Evolutionary conservation across 1,284 basidiomycete genomes (phyloP), one percentile per base, ranked within the genome.

Genomic region (Puccinia horiana): DNA sequence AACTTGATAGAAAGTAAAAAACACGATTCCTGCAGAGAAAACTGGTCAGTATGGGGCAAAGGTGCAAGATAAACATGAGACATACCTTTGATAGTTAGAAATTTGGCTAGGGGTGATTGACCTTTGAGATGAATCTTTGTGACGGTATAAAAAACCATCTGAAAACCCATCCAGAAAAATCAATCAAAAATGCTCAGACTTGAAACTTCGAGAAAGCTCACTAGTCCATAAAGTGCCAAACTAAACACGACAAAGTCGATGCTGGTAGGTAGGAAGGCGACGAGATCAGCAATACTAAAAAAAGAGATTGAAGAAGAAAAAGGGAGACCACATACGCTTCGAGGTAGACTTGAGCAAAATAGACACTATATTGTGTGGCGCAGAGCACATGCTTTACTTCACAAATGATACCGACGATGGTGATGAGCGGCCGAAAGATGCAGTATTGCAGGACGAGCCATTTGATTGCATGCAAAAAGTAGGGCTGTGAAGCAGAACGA

Each of bases 41-140:
- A 29, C 23, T 56, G 26, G 20, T 12, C 12, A 32, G 11, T 3
- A 44, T 49, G 40, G 9, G 4, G 35, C 14, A 26, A 35, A 26
- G 26, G 42, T 37, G 42, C 9, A 47, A n/a, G 52, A 54, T 4
- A 54, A 14, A 12, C 52, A 54, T 54, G n/a, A 29, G 32, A 23
- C 67, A 12, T 29, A 80, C 77, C 78, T 81, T 81, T 81, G 78
- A 81, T 81, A 18, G 78, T 88, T 83, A 94, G 84, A 86, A 95
- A 95, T 87, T 95, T 95, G 16, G 92, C 90, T 37, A 95, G 88
- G 20, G 94, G 94, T 37, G 91, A 89, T 26, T 90, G 89, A 32
- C 91, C 93, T 81, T 87, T 88, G 6, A 96, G 89, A 84, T 95
- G 93, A 11, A 92, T 91, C 83, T 92, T 91, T 61, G 91, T 81